Percentiles rank a stretch among this genome's conserved stretches.
Conservation (phyloP, 495 filamentous ascomycete genomes). For the Sphaerosporella brunnea region DNA sequence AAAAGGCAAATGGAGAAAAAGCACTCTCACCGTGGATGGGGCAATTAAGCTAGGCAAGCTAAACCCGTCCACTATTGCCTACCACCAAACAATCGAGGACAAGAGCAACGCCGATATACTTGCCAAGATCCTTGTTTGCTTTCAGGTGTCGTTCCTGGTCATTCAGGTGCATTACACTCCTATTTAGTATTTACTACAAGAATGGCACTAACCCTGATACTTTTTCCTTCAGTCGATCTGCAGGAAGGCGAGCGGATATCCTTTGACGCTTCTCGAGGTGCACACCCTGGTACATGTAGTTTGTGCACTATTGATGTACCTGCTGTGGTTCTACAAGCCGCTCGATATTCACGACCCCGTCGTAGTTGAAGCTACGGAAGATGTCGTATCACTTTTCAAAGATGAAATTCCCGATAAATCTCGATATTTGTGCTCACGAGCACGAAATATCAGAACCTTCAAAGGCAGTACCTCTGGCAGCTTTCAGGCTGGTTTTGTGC, state of each 20-base stretch:
- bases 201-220: not conserved
- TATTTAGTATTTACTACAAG: not conserved
- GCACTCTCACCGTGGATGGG: not conserved
- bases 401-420: not conserved
- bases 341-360: conserved; percentile 6
- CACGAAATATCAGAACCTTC: not conserved
- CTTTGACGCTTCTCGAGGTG: conserved; percentile 9
- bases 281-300: conserved; percentile 10
- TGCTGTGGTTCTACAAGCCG: conserved; percentile 10
- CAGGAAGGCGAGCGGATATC: conserved; percentile 2
- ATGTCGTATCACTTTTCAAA: not conserved
- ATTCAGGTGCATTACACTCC: conserved; percentile 5
- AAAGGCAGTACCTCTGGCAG: not conserved
- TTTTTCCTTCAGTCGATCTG: not conserved
- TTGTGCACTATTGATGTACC: conserved; percentile 10
- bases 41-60: not conserved
- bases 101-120: conserved; percentile 10
- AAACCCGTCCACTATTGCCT: not conserved
- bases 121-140: conserved; percentile 7
- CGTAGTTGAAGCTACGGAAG: not conserved
- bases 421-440: not conserved
- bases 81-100: conserved; percentile 4
- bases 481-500: not conserved
- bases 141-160: conserved; percentile 6
- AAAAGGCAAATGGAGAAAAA: not conserved